A percentile compares a stretch with the other conserved stretches of the same genome.
Conservation (phyloP, 768 basidiomycete species). For the Pilatotrama ljubarskyi region DNA sequence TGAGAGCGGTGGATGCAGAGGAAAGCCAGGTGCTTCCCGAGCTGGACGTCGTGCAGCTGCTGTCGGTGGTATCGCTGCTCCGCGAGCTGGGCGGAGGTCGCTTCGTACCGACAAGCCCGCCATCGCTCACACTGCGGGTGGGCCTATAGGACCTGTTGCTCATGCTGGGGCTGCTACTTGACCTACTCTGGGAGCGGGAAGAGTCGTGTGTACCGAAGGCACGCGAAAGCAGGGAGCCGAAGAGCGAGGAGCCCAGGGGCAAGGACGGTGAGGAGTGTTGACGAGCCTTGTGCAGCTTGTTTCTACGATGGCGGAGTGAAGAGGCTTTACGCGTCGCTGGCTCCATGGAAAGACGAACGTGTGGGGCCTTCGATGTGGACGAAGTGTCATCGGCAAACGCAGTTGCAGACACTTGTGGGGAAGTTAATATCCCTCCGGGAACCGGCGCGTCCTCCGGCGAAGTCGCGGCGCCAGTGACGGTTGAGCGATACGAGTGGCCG, state of each 20-base stretch:
- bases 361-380: constrained; percentile 7
- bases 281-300: constrained; percentile 17
- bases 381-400: not conserved
- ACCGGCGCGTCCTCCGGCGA: constrained; percentile 16
- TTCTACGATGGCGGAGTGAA: constrained; percentile 9
- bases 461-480: constrained; percentile 5
- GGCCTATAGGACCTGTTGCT: constrained; percentile 11
- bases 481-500: constrained; percentile 10
- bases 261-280: constrained; percentile 2
- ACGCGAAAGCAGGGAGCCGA: constrained; percentile 9
- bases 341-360: constrained; percentile 16
- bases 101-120: not conserved
- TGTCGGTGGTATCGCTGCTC: constrained; percentile 15
- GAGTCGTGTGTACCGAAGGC: constrained; percentile 10
- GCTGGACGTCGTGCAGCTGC: constrained; percentile 14
- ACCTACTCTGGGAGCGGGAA: not conserved
- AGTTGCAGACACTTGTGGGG: constrained; percentile 7
- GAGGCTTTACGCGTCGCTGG: constrained; percentile 8
- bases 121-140: constrained; percentile 19
- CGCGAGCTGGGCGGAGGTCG: constrained; percentile 13
- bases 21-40: constrained; percentile 12
- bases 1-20: constrained; percentile 18
- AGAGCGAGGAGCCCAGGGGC: constrained; percentile 6
- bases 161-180: constrained; percentile 9
- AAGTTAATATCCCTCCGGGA: constrained; percentile 12